Evolutionary conservation across 306 rosid species (phyloP).

Genomic region (Hippophae gyantsensis): DNA sequence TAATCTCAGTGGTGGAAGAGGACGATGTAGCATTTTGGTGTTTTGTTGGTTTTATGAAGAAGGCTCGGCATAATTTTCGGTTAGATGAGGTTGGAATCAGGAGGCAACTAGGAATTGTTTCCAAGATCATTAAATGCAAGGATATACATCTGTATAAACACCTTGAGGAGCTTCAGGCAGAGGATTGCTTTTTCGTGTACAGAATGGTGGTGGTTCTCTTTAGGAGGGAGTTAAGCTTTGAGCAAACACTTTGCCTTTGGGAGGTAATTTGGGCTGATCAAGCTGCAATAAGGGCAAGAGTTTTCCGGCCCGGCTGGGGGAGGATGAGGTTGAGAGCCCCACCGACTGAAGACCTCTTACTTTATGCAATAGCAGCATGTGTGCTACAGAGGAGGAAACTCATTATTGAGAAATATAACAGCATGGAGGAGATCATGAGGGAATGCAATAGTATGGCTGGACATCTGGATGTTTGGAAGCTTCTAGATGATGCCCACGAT

Average conservation of each 20-base stretch:
- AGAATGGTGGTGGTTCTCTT: conserved; percentile 27
- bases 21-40: conserved; percentile 25
- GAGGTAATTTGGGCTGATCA: conserved; percentile 26
- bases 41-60: conserved; percentile 25
- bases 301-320: conserved; percentile 17
- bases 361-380: conserved; percentile 18
- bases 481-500: conserved; percentile 21
- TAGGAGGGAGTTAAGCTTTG: conserved; percentile 22
- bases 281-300: conserved; percentile 19
- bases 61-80: conserved; percentile 23
- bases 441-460: conserved; percentile 25
- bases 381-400: conserved; percentile 21
- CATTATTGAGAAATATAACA: conserved; percentile 21
- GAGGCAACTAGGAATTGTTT: conserved; percentile 19
- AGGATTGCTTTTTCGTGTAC: conserved; percentile 23
- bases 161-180: conserved; percentile 25
- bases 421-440: conserved; percentile 28
- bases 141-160: conserved; percentile 20
- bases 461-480: conserved; percentile 24
- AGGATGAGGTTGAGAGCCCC: conserved; percentile 23
- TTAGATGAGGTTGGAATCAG: conserved; percentile 22
- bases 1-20: conserved; percentile 22
- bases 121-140: conserved; percentile 21
- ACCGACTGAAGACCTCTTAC: conserved; percentile 18
- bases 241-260: conserved; percentile 22